Evolutionary conservation across 257 asterid genomes (phyloP), one percentile per base, ranked within the genome.

Genomic region (Capsicum chinense): DNA sequence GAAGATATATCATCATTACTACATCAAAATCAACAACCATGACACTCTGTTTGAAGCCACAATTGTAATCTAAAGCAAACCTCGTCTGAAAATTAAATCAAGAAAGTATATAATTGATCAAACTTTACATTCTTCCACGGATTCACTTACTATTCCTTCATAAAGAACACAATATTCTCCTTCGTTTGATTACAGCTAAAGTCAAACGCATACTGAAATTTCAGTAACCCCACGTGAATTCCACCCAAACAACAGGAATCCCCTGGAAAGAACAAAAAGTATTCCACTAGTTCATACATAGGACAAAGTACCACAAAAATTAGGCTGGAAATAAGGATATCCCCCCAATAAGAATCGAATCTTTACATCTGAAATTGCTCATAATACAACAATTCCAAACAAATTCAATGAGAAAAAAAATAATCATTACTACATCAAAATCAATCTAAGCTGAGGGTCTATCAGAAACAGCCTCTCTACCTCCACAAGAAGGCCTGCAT

Each of bases 131-230:
- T 44, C 48, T 44, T 44, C 48, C 48, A 44, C 48, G 6, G 48
- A 44, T 87, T 87, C 83, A 79, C 82, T 37, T 66, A 64, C 84
- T 84, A 80, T 37, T 76, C 86, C 71, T 71, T 66, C 67, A 56
- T 59, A 17, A 17, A 59, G n/a, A 60, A 47, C 56, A 59, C 17
- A 80, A 44, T 71, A 71, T 15, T 71, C n/a, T 19, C 56, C 80
- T 16, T 71, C 4, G 12, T 71, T 71, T 17, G 3, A 71, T 52
- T 17, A 52, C 56, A 14, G 19, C 56, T 66, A 66, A 64, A 66
- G 71, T 33, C 47, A 66, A 66, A 26, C 47, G 33, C n/a, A 64
- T 64, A 33, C 73, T 66, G n/a, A 39, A 39, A 39, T 39, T 39
- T 39, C 44, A 39, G 44, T 39, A 39, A 39, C 44, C 44, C 44